Evolutionary conservation across 257 asterid species (phyloP).

Genomic region (Solanum sitiens): DNA sequence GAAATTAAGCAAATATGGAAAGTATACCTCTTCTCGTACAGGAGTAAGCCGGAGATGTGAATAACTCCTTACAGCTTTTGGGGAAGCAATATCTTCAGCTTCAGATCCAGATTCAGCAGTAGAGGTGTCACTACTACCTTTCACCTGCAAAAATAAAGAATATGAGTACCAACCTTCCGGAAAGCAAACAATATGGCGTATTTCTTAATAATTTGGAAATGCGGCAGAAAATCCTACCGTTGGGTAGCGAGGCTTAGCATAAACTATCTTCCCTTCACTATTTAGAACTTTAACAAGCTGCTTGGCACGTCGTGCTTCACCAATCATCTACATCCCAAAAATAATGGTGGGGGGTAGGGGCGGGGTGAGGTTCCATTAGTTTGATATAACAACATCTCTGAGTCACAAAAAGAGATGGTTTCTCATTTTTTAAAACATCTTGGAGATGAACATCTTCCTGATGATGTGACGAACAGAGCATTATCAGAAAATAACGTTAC

Average conservation of each 20-base stretch:
- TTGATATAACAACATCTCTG: background rate
- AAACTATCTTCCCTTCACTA: conserved; percentile 92
- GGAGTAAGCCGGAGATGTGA: conserved; percentile 95
- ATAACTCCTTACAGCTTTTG: conserved; percentile 74
- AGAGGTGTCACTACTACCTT: conserved; percentile 93
- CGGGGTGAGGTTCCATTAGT: background rate
- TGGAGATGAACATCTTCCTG: background rate
- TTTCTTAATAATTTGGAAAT: background rate
- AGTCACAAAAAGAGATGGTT: background rate
- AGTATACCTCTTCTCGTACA: conserved; percentile 89
- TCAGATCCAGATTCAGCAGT: conserved; percentile 99
- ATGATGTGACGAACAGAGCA: background rate
- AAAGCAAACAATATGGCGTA: background rate
- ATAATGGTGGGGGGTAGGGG: background rate
- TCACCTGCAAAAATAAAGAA: conserved; percentile 32
- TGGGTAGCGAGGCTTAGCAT: conserved; percentile 81
- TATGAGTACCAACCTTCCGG: conserved; percentile 1
- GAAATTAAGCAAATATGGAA: background rate
- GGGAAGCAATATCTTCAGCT: conserved; percentile 96
- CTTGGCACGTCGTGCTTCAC: conserved; percentile 72
- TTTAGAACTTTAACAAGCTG: conserved; percentile 89
- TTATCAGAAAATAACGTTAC: background rate
- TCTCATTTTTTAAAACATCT: background rate
- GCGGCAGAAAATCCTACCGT: conserved; percentile 29
- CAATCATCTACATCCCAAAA: conserved; percentile 64